Evolutionary conservation across 177 flowering plant species (phyloP), one percentile per base, ranked within the genome.

Genomic region (Vitis hybrid): DNA sequence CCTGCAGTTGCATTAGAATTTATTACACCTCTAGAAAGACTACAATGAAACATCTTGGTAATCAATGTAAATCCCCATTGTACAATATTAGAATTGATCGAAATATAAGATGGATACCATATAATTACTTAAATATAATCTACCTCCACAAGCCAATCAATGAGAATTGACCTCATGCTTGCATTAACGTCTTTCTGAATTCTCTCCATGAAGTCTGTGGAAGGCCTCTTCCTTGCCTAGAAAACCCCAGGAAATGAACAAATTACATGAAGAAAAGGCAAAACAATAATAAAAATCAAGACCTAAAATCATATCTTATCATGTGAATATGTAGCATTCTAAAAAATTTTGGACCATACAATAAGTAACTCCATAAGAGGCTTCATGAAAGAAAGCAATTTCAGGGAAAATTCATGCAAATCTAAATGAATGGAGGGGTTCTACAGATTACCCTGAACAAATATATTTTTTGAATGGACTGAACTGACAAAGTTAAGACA

Each of bases 71-170:
- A 30, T 30, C 32, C 32, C 32, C 32, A 4, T 30, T 30, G 0
- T 30, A 30, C 4, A 30, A 30, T 30, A 30, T 30, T 30, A 30
- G 32, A 30, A 30, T 30, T 30, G 32, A 30, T 30, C 32, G 1
- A 30, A 30, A 30, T 30, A 30, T 30, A 30, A 30, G 32, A 30
- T 30, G 32, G 32, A 30, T 30, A 30, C 32, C 11, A 11, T 2
- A 1, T 54, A 3, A 14, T 15, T 48, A 5, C 15, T 2, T 2
- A 12, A 27, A 66, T n/a, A 30, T 10, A 32, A 63, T 40, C 59
- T 77, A 85, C 92, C 91, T 89, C 93, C 35, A 87, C 88, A 66
- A 88, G 90, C 93, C 93, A 89, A 70, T 89, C 93, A 52, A 89
- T 65, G 19, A 89, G 73, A 70, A 89, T 86, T 15, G 87, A 75